These are phyloP conservation scores for Fusarium nisikadoi DNA, from an alignment of 2,329 filamentous ascomycete genomes.

Conservation along the genomic window DNA sequence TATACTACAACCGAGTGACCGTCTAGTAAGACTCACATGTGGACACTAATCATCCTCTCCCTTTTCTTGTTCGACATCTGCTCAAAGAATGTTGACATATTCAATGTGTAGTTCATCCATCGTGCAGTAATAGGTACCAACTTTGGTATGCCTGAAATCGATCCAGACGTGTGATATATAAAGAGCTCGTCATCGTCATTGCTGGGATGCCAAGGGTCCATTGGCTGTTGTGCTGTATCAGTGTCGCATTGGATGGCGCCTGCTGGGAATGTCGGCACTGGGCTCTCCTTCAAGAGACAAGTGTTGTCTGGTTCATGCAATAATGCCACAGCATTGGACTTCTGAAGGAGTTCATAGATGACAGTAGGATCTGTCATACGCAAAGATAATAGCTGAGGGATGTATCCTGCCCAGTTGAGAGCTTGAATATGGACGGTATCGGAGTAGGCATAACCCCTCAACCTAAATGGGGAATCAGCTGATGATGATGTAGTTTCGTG, in stretches of 20 bases:
- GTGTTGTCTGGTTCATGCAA: conserved; percentile 15
- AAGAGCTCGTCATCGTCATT: conserved; percentile 10
- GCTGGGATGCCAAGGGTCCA: neutral
- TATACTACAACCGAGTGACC: rapidly evolving
- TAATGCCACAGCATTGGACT: conserved; percentile 16
- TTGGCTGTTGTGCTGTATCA: neutral
- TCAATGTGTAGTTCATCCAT: conserved; percentile 16
- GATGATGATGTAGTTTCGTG: rapidly evolving
- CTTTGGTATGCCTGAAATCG: conserved; percentile 35
- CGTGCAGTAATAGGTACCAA: conserved; percentile 32
- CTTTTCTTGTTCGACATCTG: neutral
- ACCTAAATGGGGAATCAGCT: neutral
- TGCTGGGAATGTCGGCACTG: neutral
- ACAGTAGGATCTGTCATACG: conserved; percentile 30
- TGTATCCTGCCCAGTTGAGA: conserved; percentile 33
- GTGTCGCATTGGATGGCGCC: neutral
- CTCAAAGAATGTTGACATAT: neutral
- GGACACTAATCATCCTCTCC: neutral
- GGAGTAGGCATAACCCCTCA: conserved; percentile 24
- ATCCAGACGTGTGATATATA: conserved; percentile 39
- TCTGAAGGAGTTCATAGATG: conserved; percentile 23
- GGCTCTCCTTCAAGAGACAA: neutral
- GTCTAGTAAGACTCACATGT: neutral
- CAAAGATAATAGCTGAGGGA: conserved; percentile 34
- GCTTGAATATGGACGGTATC: conserved; percentile 35